A percentile compares a stretch with the other conserved stretches of the same genome.
Conservation (phyloP, 768 basidiomycete species). For the Tricholoma furcatifolium region DNA sequence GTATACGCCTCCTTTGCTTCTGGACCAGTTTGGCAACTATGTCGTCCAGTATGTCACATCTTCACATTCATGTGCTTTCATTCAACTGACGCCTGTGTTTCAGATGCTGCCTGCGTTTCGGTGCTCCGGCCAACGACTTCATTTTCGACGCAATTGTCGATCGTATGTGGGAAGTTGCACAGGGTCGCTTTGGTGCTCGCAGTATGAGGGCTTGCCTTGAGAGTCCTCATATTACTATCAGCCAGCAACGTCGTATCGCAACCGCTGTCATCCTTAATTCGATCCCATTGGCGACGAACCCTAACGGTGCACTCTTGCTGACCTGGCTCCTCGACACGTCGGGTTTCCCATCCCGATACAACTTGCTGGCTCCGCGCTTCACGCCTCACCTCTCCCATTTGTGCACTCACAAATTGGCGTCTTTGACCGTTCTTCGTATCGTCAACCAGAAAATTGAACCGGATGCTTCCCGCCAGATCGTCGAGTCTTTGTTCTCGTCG, state of each 20-base stretch:
- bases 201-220: conserved; percentile 98
- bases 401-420: conserved; percentile 97
- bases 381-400: conserved; percentile 95
- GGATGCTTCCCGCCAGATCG: conserved; percentile 81
- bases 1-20: conserved; percentile 88
- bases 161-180: conserved; percentile 97
- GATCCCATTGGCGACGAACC: conserved; percentile 95
- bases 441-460: conserved; percentile 96
- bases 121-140: conserved; percentile 87
- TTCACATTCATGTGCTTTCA: neutral
- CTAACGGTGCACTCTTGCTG: conserved; percentile 92
- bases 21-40: conserved; percentile 94
- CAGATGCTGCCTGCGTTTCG: conserved; percentile 90
- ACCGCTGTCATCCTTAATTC: conserved; percentile 95
- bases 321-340: conserved; percentile 98
- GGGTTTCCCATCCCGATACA: conserved; percentile 93
- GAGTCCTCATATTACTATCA: conserved; percentile 80
- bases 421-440: conserved; percentile 90
- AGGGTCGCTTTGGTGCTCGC: conserved; percentile 96
- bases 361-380: conserved; percentile 91
- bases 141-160: conserved; percentile 98
- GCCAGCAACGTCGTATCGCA: conserved; percentile 93
- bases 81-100: neutral
- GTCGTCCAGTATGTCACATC: conserved; percentile 78
- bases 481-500: conserved; percentile 89